phyloP scores from a whole-genome alignment of 176 grass and related monocot genomes.

The Oryza meyeriana region DNA sequence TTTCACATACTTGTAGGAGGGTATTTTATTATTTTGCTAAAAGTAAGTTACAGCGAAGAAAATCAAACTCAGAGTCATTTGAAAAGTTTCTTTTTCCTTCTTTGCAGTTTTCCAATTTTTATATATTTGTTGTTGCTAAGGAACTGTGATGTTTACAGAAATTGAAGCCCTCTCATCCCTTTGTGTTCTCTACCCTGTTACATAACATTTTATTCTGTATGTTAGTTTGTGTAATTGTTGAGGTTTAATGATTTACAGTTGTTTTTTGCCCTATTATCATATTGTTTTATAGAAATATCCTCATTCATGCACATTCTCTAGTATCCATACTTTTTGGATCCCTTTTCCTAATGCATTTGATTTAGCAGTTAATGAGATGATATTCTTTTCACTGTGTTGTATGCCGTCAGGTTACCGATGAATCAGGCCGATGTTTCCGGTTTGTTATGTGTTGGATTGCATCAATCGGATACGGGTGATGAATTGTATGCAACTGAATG shows the following conservation, averaged over 20 bases:
- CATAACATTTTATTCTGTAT: background rate
- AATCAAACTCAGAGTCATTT: background rate
- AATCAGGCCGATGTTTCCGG: constrained; percentile 32
- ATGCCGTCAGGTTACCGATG: constrained; percentile 40
- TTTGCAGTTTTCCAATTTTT: background rate
- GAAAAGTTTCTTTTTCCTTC: background rate
- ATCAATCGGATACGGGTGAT: constrained; percentile 32
- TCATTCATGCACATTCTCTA: background rate
- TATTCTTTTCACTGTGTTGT: constrained; percentile 11
- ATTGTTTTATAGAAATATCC: background rate
- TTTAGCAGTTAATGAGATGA: background rate
- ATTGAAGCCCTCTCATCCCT: background rate
- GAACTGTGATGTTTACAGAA: background rate
- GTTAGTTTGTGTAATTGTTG: background rate
- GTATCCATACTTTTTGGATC: background rate
- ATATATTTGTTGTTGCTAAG: background rate
- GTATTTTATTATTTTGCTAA: background rate
- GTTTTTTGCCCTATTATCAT: background rate
- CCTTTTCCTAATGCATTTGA: background rate
- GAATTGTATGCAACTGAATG: constrained; percentile 37
- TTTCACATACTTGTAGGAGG: background rate
- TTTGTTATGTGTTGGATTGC: constrained; percentile 44
- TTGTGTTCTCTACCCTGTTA: background rate
- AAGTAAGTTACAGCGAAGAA: background rate
- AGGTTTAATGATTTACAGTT: background rate